A percentile compares a stretch with the other conserved stretches of the same genome.
Evolutionary conservation across 78 protist genomes (phyloP).

Genomic region (Dictyostelium capitatum): DNA sequence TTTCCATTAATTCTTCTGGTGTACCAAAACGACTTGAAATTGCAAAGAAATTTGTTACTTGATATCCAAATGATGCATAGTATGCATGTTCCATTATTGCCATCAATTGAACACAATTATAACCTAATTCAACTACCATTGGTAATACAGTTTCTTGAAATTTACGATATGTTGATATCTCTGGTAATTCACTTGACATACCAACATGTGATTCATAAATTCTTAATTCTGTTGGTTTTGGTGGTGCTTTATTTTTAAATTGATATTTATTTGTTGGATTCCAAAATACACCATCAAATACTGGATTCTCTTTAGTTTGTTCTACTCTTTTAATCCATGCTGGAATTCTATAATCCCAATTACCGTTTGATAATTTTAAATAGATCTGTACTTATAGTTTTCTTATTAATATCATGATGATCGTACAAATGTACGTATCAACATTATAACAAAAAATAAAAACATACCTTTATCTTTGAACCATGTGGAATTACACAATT

Average conservation of each 20-base stretch:
- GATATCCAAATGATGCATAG: slow-evolving; percentile 97
- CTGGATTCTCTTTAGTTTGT: slow-evolving; percentile 79
- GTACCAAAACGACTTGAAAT: slow-evolving; percentile 84
- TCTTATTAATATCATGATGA: background rate
- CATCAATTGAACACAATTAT: slow-evolving; percentile 96
- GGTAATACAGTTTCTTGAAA: slow-evolving; percentile 41
- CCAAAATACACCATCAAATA: slow-evolving; percentile 88
- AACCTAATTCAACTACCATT: slow-evolving; percentile 83
- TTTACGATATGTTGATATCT: slow-evolving; percentile 83
- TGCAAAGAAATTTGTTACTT: slow-evolving; percentile 92
- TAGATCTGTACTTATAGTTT: slow-evolving; percentile 4
- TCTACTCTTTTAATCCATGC: slow-evolving; percentile 89
- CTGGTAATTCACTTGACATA: slow-evolving; percentile 89
- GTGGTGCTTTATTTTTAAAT: slow-evolving; percentile 82
- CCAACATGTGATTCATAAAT: slow-evolving; percentile 97
- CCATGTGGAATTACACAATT: slow-evolving; percentile 87
- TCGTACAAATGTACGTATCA: too few relatives aligned
- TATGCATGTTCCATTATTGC: slow-evolving; percentile 98
- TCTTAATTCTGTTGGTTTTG: slow-evolving; percentile 58
- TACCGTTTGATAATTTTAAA: slow-evolving; percentile 77
- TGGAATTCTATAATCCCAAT: slow-evolving; percentile 89
- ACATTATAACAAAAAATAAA: background rate
- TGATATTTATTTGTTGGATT: slow-evolving; percentile 76
- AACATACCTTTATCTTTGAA: slow-evolving; percentile 65
- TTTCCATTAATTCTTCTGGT: slow-evolving; percentile 89